Percentiles rank a stretch among this genome's conserved stretches.
Evolutionary conservation across 495 filamentous ascomycete species (phyloP).

Genomic region (Hypomontagnella submonticulosa): DNA sequence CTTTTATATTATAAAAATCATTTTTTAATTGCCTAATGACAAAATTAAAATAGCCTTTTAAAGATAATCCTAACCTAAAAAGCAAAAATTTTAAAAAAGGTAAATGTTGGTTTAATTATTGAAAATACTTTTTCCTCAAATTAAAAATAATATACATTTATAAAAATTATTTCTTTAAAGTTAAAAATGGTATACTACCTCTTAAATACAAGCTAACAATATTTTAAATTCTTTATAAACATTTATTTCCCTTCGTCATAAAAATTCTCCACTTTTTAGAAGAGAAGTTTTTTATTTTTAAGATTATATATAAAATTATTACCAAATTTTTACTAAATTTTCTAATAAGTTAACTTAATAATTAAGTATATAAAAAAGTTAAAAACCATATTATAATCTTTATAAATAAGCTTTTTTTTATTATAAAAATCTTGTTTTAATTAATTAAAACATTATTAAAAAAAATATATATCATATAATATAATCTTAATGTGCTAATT

Average conservation of each 20-base stretch:
- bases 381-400: background rate
- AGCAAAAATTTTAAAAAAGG: background rate
- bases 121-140: background rate
- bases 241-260: background rate
- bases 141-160: constrained; percentile 1
- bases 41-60: background rate
- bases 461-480: constrained; percentile 1
- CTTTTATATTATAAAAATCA: background rate
- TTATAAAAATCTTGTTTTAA: constrained; percentile 2
- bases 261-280: background rate
- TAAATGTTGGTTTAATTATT: background rate
- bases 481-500: background rate
- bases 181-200: background rate
- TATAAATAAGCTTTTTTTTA: background rate
- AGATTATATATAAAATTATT: background rate
- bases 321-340: constrained; percentile 2
- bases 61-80: background rate
- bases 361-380: constrained; percentile 1
- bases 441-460: background rate
- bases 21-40: constrained; percentile 6
- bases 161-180: background rate
- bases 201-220: background rate
- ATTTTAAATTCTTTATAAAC: background rate
- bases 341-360: background rate
- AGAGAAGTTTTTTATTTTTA: constrained; percentile 5